Percentiles rank a stretch among this genome's conserved stretches.
Conservation (phyloP, 257 asterid genomes). For the Ilex asprella region DNA sequence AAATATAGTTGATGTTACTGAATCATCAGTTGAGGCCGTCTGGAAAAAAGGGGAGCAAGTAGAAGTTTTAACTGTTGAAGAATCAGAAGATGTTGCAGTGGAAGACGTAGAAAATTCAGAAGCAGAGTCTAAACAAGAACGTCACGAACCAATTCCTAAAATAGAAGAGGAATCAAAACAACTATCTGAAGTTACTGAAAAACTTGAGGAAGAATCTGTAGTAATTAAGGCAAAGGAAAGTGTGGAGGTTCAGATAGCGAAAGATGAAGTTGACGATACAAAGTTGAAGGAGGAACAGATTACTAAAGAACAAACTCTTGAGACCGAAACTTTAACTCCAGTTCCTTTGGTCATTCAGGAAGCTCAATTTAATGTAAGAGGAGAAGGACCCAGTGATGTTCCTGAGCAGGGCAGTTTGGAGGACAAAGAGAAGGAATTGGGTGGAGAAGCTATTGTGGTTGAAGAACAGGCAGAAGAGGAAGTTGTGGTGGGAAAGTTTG, state of each 20-base stretch:
- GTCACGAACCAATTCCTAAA: slow-evolving; percentile 17
- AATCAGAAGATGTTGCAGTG: slow-evolving; percentile 8
- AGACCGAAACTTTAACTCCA: slow-evolving; percentile 17
- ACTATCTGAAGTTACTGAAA: slow-evolving; percentile 16
- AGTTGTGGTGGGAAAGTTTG: slow-evolving; percentile 14
- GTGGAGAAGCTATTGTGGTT: slow-evolving; percentile 2
- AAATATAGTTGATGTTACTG: slow-evolving; percentile 19
- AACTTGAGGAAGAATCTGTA: slow-evolving; percentile 18
- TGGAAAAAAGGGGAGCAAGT: slow-evolving; percentile 19
- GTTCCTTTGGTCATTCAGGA: slow-evolving; percentile 13
- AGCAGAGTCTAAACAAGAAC: slow-evolving; percentile 15
- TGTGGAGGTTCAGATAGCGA: slow-evolving; percentile 10
- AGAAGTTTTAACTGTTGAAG: slow-evolving; percentile 10
- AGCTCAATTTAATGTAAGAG: slow-evolving; percentile 11
- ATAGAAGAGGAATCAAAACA: slow-evolving; percentile 29
- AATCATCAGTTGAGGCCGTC: slow-evolving; percentile 19
- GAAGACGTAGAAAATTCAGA: slow-evolving; percentile 14
- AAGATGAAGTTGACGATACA: slow-evolving; percentile 19
- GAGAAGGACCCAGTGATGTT: slow-evolving; percentile 12
- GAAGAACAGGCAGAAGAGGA: slow-evolving; percentile 12
- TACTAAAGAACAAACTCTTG: slow-evolving; percentile 15
- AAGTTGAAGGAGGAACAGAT: slow-evolving; percentile 5
- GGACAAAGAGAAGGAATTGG: slow-evolving; percentile 19
- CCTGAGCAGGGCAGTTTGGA: slow-evolving; percentile 14
- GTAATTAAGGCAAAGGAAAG: neutral